A percentile compares a stretch with the other conserved stretches of the same genome.
These are phyloP conservation scores for Wickerhamomyces alni DNA, from an alignment of 805 yeast species.

Conservation along the genomic window DNA sequence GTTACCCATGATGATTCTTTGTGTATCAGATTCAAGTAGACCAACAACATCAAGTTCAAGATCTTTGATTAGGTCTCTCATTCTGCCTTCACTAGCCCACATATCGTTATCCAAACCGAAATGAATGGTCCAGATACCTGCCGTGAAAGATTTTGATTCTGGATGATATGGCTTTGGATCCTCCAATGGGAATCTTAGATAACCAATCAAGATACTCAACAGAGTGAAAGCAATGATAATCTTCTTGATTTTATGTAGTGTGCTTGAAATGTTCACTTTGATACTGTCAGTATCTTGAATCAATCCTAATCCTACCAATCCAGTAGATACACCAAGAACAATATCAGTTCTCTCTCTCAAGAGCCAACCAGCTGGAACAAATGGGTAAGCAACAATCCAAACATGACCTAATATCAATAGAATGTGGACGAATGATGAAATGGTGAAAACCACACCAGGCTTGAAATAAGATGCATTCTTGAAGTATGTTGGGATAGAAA, in stretches of 20 bases:
- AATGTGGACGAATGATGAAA: conserved; percentile 44
- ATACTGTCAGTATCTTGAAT: conserved; percentile 10
- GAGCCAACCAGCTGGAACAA: conserved; percentile 90
- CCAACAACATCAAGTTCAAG: conserved; percentile 91
- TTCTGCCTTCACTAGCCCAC: conserved; percentile 94
- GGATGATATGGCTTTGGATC: conserved; percentile 68
- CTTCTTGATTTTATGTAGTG: conserved; percentile 14
- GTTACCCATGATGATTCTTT: conserved; percentile 90
- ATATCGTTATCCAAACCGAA: conserved; percentile 95
- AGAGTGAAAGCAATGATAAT: conserved; percentile 33
- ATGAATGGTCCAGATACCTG: conserved; percentile 98
- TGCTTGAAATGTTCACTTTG: conserved; percentile 4
- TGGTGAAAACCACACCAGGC: conserved; percentile 47
- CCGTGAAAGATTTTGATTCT: conserved; percentile 66
- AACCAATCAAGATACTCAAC: conserved; percentile 45
- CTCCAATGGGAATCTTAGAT: conserved; percentile 49
- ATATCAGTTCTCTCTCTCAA: conserved; percentile 86
- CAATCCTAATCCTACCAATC: conserved; percentile 48
- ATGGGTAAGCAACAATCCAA: conserved; percentile 97
- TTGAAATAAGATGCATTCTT: conserved; percentile 49
- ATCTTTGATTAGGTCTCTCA: conserved; percentile 77
- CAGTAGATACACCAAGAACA: conserved; percentile 53
- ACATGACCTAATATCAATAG: conserved; percentile 73
- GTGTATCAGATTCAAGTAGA: conserved; percentile 87
- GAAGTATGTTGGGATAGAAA: conserved; percentile 60